Evolutionary conservation across 2,329 filamentous ascomycete species (phyloP), one percentile per base, ranked within the genome.

Genomic region (Diaporthe batatas): DNA sequence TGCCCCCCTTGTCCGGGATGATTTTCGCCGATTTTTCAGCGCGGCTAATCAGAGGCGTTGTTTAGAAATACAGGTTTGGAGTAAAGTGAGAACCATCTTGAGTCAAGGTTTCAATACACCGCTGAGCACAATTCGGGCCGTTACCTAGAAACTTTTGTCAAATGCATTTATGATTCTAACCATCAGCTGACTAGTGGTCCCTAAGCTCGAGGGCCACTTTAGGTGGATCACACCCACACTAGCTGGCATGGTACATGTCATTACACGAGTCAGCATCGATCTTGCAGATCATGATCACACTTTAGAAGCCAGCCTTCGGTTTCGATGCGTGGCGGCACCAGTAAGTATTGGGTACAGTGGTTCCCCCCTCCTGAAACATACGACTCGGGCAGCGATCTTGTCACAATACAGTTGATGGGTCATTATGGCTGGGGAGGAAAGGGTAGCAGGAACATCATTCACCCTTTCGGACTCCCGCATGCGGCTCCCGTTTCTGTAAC

Each of bases 1-100:
- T 0, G 81, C 84, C 16, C 12, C 16, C 42, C 16, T 21, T 18
- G 16, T 18, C 16, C 42, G 42, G 42, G 42, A 14, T 44, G 42
- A 44, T 18, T 5, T 18, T 14, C 42, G 11, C 16, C 2, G 42
- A 44, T 4, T 44, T 44, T 44, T 59, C 55, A 25, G 55, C 55
- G 55, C n/a, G 34, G 55, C 55, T 25, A 18, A 18, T n/a, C 44
- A n/a, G 5, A 18, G 18, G 16, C 39, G 14, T 14, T 4, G 12
- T 42, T 18, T 6, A 6, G 39, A 42, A 42, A 18, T 42, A 6
- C 39, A 16, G 39, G 39, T 42, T 42, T 42, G 39, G 21, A 44
- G 36, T 12, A 62, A 21, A 29, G 23, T 47, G 21, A 23, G 25
- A 39, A 16, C 14, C n/a, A 64, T 21, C 58, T 64, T 23, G 58